These are phyloP conservation scores for Sequoia sempervirens DNA, from an alignment of 75 land plant genomes.

Conservation along the genomic window DNA sequence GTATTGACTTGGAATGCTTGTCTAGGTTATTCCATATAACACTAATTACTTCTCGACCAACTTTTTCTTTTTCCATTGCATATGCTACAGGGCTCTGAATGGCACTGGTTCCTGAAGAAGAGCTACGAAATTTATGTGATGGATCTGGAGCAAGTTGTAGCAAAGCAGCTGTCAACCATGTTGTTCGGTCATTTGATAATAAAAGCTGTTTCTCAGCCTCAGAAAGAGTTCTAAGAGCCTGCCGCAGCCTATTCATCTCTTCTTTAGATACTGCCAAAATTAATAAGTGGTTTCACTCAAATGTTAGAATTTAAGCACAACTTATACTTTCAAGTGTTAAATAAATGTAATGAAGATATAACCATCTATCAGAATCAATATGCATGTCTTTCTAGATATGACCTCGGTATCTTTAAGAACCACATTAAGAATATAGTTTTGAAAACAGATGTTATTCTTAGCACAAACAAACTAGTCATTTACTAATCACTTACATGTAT, in stretches of 20 bases:
- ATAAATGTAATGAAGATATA: not conserved
- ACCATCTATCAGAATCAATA: not conserved
- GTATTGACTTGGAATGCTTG: slow-evolving; percentile 3
- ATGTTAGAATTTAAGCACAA: not conserved
- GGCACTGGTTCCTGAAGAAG: slow-evolving; percentile 59
- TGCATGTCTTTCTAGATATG: not conserved
- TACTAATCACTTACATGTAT: slow-evolving; percentile 49
- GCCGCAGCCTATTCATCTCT: slow-evolving; percentile 82
- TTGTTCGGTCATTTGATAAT: slow-evolving; percentile 68
- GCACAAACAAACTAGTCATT: not conserved
- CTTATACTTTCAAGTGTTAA: not conserved
- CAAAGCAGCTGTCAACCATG: slow-evolving; percentile 95
- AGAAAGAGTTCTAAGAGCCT: slow-evolving; percentile 83
- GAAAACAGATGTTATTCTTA: not conserved
- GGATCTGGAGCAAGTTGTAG: slow-evolving; percentile 98
- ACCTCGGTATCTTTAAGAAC: not conserved
- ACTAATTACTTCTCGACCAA: not conserved
- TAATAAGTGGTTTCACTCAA: not conserved
- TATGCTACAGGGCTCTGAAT: slow-evolving; percentile 59
- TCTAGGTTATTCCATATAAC: slow-evolving; percentile 3
- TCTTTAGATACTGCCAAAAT: slow-evolving; percentile 72
- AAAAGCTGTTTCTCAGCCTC: slow-evolving; percentile 96
- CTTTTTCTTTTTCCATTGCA: slow-evolving; percentile 12
- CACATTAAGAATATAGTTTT: not conserved
- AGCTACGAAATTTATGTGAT: slow-evolving; percentile 60